phyloP scores from a whole-genome alignment of 2,329 filamentous ascomycete genomes.

The Fusarium circinatum region DNA sequence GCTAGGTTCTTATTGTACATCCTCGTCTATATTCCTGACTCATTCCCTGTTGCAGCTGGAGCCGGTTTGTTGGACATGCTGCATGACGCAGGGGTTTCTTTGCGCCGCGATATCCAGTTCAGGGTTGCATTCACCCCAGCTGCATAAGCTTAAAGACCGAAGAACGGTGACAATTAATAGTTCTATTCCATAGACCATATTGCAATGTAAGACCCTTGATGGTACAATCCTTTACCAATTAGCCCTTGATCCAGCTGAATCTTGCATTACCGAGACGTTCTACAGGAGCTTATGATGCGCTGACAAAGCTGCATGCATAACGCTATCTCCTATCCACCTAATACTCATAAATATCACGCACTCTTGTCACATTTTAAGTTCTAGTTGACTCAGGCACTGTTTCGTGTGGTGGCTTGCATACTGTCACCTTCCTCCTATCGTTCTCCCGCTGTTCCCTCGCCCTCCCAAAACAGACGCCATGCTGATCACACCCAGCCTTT shows the following conservation, averaged over 20 bases:
- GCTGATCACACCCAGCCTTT: conserved; percentile 14
- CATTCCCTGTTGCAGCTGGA: background rate
- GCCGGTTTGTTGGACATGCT: background rate
- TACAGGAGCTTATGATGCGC: background rate
- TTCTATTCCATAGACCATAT: background rate
- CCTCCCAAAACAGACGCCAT: background rate
- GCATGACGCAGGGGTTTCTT: background rate
- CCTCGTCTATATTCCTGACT: background rate
- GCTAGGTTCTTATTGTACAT: background rate
- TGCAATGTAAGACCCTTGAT: background rate
- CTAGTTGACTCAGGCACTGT: background rate
- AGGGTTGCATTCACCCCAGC: background rate
- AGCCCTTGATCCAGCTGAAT: background rate
- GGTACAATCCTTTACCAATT: background rate
- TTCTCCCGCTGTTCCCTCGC: background rate
- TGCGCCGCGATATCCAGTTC: background rate
- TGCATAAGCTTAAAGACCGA: background rate
- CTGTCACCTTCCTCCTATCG: background rate
- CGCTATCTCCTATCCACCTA: background rate
- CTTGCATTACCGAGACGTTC: background rate
- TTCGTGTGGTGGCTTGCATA: background rate
- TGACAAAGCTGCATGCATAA: background rate
- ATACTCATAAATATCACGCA: background rate
- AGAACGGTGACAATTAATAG: background rate
- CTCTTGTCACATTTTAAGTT: background rate